Conservation (phyloP, 106 monocot genomes). For the Dendrobium catenatum region DNA sequence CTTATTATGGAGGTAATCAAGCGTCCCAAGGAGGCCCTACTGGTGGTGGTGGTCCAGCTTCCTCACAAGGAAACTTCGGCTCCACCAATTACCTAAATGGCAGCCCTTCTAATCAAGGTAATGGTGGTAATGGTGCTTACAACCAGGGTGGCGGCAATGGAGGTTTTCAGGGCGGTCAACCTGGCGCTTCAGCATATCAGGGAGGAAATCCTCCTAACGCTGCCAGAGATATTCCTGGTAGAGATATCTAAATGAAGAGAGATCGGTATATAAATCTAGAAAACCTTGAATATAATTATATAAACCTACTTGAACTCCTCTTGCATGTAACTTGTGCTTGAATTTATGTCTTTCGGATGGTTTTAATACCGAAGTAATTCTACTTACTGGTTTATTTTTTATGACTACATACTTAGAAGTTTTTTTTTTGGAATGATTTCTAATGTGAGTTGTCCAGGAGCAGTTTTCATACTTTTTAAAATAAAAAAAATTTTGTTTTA, state of each 20-base stretch:
- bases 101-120: slow-evolving; percentile 8
- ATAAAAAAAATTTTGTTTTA: too few relatives aligned
- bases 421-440: too few relatives aligned
- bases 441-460: too few relatives aligned
- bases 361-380: too few relatives aligned
- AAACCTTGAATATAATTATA: too few relatives aligned
- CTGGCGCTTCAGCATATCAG: not conserved
- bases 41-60: slow-evolving; percentile 1
- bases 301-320: too few relatives aligned
- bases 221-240: slow-evolving; percentile 36
- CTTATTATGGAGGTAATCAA: slow-evolving; percentile 12
- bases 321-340: too few relatives aligned
- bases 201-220: slow-evolving; percentile 1
- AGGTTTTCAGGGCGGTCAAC: not conserved
- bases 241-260: slow-evolving; percentile 15
- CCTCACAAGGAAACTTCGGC: not conserved
- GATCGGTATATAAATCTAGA: too few relatives aligned
- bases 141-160: slow-evolving; percentile 13
- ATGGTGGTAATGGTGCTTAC: slow-evolving; percentile 11
- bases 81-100: not conserved
- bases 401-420: too few relatives aligned
- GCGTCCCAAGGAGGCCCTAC: slow-evolving; percentile 13
- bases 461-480: too few relatives aligned
- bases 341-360: too few relatives aligned
- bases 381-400: too few relatives aligned